phyloP scores from a whole-genome alignment of 2,329 filamentous ascomycete genomes.

The Diaporthe citriasiana region DNA sequence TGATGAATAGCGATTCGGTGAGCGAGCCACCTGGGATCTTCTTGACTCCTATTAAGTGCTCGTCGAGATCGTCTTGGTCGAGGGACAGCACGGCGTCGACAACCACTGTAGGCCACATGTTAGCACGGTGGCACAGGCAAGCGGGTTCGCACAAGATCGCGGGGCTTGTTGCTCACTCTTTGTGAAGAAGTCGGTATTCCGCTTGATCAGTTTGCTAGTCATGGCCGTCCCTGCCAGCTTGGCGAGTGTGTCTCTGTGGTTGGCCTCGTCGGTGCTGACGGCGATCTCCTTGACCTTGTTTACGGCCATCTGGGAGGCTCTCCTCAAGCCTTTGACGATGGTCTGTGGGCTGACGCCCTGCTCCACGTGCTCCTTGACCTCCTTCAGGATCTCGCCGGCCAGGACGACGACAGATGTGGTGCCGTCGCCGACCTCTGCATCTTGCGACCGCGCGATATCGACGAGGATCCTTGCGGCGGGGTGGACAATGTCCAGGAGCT shows the following conservation, averaged over 20 bases:
- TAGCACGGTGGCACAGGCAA: slow-evolving; percentile 40
- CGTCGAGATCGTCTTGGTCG: slow-evolving; percentile 96
- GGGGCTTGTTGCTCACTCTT: slow-evolving; percentile 75
- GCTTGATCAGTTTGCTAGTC: slow-evolving; percentile 99
- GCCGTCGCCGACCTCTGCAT: slow-evolving; percentile 97
- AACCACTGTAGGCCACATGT: slow-evolving; percentile 76
- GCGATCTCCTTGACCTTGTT: slow-evolving; percentile 99
- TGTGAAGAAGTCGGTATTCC: slow-evolving; percentile 96
- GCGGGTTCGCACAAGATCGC: too few relatives aligned
- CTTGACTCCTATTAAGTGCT: slow-evolving; percentile 98
- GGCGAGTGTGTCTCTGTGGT: slow-evolving; percentile 86
- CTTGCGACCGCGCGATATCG: slow-evolving; percentile 98
- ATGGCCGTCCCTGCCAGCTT: slow-evolving; percentile 96
- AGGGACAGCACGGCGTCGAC: slow-evolving; percentile 96
- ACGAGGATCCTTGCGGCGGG: slow-evolving; percentile 97
- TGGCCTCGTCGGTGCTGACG: slow-evolving; percentile 84
- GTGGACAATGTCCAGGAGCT: slow-evolving; percentile 99
- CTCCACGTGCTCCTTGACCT: slow-evolving; percentile 96
- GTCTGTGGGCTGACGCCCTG: slow-evolving; percentile 97
- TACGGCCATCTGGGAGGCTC: slow-evolving; percentile 89
- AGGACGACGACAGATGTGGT: slow-evolving; percentile 98
- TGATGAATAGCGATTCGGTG: slow-evolving; percentile 96
- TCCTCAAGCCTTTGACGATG: slow-evolving; percentile 95
- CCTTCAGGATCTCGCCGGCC: slow-evolving; percentile 97
- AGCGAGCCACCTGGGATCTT: slow-evolving; percentile 97